Conservation (phyloP, 352 stramenopile genomes). For the Phytophthora chlamydospora region DNA sequence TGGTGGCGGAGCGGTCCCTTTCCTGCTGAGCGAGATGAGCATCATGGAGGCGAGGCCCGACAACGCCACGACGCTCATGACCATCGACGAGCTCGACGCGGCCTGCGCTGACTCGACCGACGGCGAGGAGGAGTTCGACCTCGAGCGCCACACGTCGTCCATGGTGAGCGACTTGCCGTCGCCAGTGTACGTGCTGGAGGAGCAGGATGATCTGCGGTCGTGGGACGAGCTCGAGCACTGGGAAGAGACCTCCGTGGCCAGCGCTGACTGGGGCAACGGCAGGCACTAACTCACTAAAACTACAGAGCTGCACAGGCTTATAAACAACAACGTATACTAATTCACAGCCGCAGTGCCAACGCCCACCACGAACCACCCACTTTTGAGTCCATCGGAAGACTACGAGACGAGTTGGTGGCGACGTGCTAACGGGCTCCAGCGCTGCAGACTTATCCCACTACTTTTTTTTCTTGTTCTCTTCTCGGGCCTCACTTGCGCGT, state of each 20-base stretch:
- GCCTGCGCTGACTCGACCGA: conserved; percentile 18
- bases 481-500: conserved; percentile 1
- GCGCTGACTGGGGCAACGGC: neutral
- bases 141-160: conserved; percentile 22
- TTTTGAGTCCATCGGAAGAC: conserved; percentile 31
- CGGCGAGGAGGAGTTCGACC: conserved; percentile 40
- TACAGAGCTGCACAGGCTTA: conserved; percentile 13
- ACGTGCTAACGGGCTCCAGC: neutral
- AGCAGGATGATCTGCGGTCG: conserved; percentile 35
- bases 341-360: conserved; percentile 6
- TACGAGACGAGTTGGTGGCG: neutral
- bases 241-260: conserved; percentile 15
- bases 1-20: conserved; percentile 44
- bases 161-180: conserved; percentile 31
- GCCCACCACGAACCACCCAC: neutral
- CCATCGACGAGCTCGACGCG: conserved; percentile 48
- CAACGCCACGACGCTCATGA: conserved; percentile 58
- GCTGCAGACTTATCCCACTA: conserved; percentile 14
- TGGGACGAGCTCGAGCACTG: conserved; percentile 34
- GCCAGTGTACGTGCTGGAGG: conserved; percentile 32
- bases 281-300: conserved; percentile 11
- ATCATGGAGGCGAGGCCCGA: conserved; percentile 35
- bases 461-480: conserved; percentile 12
- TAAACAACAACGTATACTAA: conserved; percentile 24
- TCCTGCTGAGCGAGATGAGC: conserved; percentile 51